Base-by-base conservation (phyloP, 345 rosid species). In the Pistacia atlantica region DNA sequence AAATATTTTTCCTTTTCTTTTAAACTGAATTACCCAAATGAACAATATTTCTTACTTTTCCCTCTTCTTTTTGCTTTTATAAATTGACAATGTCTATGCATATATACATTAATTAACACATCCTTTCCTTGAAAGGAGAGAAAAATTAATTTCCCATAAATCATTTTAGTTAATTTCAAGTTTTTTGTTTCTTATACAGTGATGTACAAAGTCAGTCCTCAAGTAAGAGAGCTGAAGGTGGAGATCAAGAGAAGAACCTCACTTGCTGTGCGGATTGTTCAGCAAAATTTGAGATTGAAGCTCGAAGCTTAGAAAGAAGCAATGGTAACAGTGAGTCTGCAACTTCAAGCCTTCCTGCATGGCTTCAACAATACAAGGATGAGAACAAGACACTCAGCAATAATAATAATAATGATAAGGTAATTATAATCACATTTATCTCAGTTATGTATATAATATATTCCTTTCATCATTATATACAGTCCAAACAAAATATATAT, bases 341-440 rank as follows among this genome's bases (percentile, higher is more conserved):
- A 0, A 72, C 73, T 71, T 85, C 87, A 56, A 84, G 77, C 74
- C 89, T 95, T 72, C 99, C 99, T 2, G 80, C 90, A n/a, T 95
- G 99, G 99, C 94, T 93, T 67, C 91, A 86, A 75, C 82, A 83
- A 67, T 88, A 80, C 88, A 90, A 88, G 83, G 87, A 93, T 75
- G 87, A 88, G 80, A 86, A 74, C 80, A 83, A 83, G 74, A 79
- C 59, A 42, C 77, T 64, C 56, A 38, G 75, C 73, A 82, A 67
- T 54, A 51, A 51, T 54, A 51, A 51, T 54, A 51, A 51, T 74
- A 78, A 37, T 79, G 71, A 88, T 78, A 78, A 86, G 88, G 90
- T 90, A 58, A 80, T 70, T 10, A 75, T 57, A 11, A 71, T 42
- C 46, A 42, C 8, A 42, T 42, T 42, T 16, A 46, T 67, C 55